Conservation (phyloP, 164 flowering plant species). For the Vitis rupestris region DNA sequence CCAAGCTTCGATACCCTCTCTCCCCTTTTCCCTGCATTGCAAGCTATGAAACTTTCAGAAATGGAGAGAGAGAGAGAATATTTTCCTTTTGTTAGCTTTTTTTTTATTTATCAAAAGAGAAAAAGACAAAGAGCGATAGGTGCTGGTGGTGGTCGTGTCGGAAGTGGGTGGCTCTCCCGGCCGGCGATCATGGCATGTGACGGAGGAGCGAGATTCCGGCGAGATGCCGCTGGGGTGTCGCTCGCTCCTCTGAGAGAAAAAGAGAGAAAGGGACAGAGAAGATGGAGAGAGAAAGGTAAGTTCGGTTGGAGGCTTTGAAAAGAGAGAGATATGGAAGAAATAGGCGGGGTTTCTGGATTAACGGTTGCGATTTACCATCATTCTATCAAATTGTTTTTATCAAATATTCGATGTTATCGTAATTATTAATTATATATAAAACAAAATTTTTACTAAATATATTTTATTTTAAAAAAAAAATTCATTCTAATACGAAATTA, state of each 20-base stretch:
- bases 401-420: too few species aligned
- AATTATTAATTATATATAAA: too few species aligned
- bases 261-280: constrained; percentile 9
- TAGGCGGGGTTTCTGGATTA: background rate
- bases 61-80: constrained; percentile 9
- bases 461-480: too few species aligned
- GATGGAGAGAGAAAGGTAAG: background rate
- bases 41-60: constrained; percentile 5
- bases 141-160: too few species aligned
- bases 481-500: too few species aligned
- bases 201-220: constrained; percentile 4
- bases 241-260: constrained; percentile 6
- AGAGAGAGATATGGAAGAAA: background rate
- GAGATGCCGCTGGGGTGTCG: constrained; percentile 18
- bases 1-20: constrained; percentile 1
- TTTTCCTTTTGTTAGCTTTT: constrained; percentile 8
- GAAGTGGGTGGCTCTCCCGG: too few species aligned
- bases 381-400: too few species aligned
- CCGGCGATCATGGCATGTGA: background rate
- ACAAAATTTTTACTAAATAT: too few species aligned
- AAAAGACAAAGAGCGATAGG: background rate
- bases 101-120: constrained; percentile 1
- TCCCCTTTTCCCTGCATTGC: constrained; percentile 22
- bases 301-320: background rate
- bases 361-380: background rate